These are phyloP conservation scores for Talaromyces thailandensis DNA, from an alignment of 495 filamentous ascomycete species.

Conservation along the genomic window DNA sequence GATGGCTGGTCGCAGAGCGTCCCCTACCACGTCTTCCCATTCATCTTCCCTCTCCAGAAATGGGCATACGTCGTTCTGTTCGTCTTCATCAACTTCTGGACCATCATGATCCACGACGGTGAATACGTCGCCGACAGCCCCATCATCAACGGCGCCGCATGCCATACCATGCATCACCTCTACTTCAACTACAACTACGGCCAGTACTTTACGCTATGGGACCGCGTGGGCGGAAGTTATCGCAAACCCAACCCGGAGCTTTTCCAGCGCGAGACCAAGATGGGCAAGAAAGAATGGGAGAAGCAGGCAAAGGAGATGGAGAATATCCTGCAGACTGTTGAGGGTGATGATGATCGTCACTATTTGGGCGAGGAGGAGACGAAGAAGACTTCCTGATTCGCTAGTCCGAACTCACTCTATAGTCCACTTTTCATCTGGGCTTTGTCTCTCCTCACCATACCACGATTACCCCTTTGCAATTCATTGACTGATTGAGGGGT, in stretches of 20 bases:
- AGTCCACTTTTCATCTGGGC: background rate
- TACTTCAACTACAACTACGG: conserved; percentile 99
- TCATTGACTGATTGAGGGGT: background rate
- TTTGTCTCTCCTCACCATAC: background rate
- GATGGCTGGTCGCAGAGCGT: conserved; percentile 90
- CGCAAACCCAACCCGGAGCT: conserved; percentile 79
- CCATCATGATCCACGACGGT: conserved; percentile 93
- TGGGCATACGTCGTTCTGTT: conserved; percentile 79
- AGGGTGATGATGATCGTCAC: conserved; percentile 76
- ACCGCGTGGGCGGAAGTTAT: conserved; percentile 83
- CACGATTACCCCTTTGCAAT: background rate
- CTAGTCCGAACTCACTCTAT: too few relatives aligned
- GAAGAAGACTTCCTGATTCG: conserved; percentile 26
- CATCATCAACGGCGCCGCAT: conserved; percentile 89
- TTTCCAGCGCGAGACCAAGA: conserved; percentile 82
- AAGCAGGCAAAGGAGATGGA: conserved; percentile 82
- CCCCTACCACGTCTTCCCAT: conserved; percentile 90
- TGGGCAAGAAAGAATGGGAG: conserved; percentile 73
- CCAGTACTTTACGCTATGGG: conserved; percentile 94
- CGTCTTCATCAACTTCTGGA: conserved; percentile 94
- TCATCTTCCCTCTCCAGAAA: conserved; percentile 90
- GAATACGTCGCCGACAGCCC: conserved; percentile 88
- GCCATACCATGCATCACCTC: conserved; percentile 95
- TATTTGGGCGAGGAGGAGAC: conserved; percentile 43
- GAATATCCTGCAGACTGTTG: conserved; percentile 68